Conservation (phyloP, 2,329 filamentous ascomycete species). For the Triangularia verruculosa region DNA sequence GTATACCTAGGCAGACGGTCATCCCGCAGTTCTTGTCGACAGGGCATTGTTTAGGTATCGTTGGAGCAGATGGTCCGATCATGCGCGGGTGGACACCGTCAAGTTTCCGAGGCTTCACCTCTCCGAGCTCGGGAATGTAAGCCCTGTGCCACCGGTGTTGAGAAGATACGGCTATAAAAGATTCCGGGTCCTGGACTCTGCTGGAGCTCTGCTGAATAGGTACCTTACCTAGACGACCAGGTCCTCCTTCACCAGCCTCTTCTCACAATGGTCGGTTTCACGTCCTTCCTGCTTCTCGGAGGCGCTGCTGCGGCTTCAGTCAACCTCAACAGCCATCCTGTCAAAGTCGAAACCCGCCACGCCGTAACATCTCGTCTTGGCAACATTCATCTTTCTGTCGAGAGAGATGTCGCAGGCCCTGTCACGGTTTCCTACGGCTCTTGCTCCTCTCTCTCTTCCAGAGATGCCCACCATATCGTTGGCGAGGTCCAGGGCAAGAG, state of each 20-base stretch:
- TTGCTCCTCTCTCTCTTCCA: constrained; percentile 27
- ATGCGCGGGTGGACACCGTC: not conserved
- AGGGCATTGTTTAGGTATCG: not conserved
- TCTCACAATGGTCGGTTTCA: constrained; percentile 15
- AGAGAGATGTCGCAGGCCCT: constrained; percentile 28
- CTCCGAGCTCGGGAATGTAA: not conserved
- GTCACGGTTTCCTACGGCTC: constrained; percentile 36
- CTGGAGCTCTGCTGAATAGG: not conserved
- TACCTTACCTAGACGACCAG: no score
- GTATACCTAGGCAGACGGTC: not conserved
- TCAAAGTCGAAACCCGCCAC: constrained; percentile 36
- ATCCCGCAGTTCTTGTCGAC: not conserved
- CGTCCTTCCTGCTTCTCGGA: constrained; percentile 14
- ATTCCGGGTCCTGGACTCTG: not conserved
- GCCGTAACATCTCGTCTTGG: constrained; percentile 34
- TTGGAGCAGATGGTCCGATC: not conserved
- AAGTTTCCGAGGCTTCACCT: not conserved
- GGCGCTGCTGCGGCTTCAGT: constrained; percentile 14
- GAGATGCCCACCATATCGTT: constrained; percentile 26
- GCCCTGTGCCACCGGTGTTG: not conserved
- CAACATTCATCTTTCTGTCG: constrained; percentile 32
- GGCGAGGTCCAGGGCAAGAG: constrained; percentile 14
- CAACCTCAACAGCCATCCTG: constrained; percentile 12
- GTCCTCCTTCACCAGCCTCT: not conserved
- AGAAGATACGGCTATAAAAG: not conserved